These are phyloP conservation scores for Eimeria maxima DNA, from an alignment of 169 alveolate genomes.

Conservation along the genomic window DNA sequence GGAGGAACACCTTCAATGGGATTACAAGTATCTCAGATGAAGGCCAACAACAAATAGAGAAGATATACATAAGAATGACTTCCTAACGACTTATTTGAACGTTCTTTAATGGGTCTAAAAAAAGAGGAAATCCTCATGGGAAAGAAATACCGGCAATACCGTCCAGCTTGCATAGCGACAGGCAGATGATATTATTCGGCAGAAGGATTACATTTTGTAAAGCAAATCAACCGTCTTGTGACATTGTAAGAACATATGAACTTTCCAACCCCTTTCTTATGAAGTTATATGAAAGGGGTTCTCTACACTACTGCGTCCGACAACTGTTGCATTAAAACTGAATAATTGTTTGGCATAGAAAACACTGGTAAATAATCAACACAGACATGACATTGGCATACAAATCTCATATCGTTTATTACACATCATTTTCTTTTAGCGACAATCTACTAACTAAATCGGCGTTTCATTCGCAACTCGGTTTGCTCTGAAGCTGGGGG, in stretches of 20 bases:
- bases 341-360: not conserved
- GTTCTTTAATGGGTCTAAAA: too few species aligned
- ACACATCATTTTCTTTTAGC: not conserved
- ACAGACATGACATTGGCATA: not conserved
- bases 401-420: not conserved
- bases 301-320: not conserved
- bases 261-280: not conserved
- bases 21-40: too few species aligned
- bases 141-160: not conserved
- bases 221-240: not conserved
- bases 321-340: not conserved
- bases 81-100: too few species aligned
- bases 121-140: not conserved
- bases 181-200: not conserved
- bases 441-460: not conserved
- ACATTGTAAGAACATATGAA: not conserved
- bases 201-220: not conserved
- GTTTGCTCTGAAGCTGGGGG: not conserved
- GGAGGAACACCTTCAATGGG: too few species aligned
- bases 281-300: not conserved
- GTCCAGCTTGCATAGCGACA: not conserved
- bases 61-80: too few species aligned
- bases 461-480: not conserved
- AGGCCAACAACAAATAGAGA: too few species aligned
- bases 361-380: not conserved